Evolutionary conservation across 148 eudicot species (phyloP), one percentile per base, ranked within the genome.

Genomic region (Mesembryanthemum crystallinum): DNA sequence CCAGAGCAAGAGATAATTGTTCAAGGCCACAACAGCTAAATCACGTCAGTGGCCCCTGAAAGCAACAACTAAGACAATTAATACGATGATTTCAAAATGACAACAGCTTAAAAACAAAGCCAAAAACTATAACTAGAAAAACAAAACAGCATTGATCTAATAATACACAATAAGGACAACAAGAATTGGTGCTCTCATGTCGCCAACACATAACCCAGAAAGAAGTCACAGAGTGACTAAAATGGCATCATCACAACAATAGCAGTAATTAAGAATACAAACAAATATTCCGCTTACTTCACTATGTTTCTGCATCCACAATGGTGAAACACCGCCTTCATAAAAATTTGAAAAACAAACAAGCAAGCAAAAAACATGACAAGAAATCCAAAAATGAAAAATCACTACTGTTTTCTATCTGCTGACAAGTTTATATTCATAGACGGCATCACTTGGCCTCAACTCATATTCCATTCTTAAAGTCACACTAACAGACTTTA

Each of bases 21-120:
- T 59, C 63, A 52, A 65, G 49, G 70, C 61, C 77, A 74, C 77
- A 49, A 32, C 33, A 17, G 8, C 32, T 7, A 23, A 65, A 51
- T 57, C 30, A 52, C 69, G 12, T 75, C 63, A 30, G 33, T 51
- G 51, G 71, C 77, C 51, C 62, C 77, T 64, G 63, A 64, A 75
- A 75, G 27, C 33, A 51, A n/a, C 72, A 68, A 39, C 75, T 72
- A 23, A 30, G 61, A 55, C 29, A 65, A 33, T 64, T 33, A 39
- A 61, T 10, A 8, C 27, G 15, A 29, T 33, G 17, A n/a, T 3
- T 10, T 20, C 21, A 64, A 35, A 33, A 64, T 14, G 17, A 15
- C 9, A 15, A 9, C 43, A 6, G 5, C 25, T 21, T 37, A 15
- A n/a, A 57, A 57, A 57, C 54, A 15, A 68, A 43, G 32, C 14